Conservation (phyloP, 805 yeast genomes). For the Candida pini region DNA sequence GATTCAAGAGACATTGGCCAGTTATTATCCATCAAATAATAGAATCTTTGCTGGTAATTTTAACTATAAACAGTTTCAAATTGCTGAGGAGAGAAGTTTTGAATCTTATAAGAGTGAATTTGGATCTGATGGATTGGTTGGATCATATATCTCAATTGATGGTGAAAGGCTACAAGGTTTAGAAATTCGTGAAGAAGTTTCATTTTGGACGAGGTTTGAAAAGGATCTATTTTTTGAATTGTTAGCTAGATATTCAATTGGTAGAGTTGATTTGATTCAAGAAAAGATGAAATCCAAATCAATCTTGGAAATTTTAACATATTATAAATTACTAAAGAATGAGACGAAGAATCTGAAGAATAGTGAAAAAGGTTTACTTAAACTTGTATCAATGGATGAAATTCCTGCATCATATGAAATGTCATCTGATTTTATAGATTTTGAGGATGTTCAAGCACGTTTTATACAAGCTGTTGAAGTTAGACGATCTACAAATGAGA, state of each 20-base stretch:
- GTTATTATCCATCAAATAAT: no score
- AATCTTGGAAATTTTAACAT: constrained; percentile 37
- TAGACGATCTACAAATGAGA: constrained; percentile 8
- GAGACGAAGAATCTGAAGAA: constrained; percentile 26
- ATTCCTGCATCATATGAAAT: constrained; percentile 52
- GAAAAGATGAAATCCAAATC: constrained; percentile 37
- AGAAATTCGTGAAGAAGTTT: constrained; percentile 25
- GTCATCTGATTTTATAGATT: constrained; percentile 34
- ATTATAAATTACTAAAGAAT: constrained; percentile 34
- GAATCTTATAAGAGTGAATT: constrained; percentile 5
- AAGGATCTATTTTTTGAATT: constrained; percentile 47
- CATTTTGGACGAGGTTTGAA: constrained; percentile 42
- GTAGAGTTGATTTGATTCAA: constrained; percentile 36
- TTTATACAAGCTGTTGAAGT: constrained; percentile 7
- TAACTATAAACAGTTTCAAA: constrained; percentile 13
- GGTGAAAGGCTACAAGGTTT: constrained; percentile 8
- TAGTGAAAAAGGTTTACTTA: constrained; percentile 9
- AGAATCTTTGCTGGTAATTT: constrained; percentile 11
- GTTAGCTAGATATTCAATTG: constrained; percentile 45
- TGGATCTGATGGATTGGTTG: constrained; percentile 12
- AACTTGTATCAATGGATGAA: constrained; percentile 34
- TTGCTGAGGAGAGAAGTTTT: constrained; percentile 9
- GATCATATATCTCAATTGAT: constrained; percentile 12
- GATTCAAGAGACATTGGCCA: no score
- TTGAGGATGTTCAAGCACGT: constrained; percentile 35